These are phyloP conservation scores for Salvia rosmarinus DNA, from an alignment of 257 asterid genomes.

Conservation along the genomic window DNA sequence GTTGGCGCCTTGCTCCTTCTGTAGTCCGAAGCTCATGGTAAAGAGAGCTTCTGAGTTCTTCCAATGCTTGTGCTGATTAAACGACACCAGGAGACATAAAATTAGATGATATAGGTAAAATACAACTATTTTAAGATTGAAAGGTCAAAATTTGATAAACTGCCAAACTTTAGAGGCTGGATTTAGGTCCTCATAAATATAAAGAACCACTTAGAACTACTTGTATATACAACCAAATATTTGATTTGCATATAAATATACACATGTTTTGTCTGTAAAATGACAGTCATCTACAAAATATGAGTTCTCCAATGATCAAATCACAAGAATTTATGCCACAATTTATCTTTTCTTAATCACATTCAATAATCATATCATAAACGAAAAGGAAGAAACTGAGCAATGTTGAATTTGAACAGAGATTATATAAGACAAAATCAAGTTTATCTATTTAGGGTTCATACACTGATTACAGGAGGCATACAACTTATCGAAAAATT, in stretches of 20 bases:
- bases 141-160: background rate
- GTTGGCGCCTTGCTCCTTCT: slow-evolving; percentile 86
- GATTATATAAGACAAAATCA: background rate
- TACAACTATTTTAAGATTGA: background rate
- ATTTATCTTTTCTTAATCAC: background rate
- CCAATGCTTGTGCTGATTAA: slow-evolving; percentile 72
- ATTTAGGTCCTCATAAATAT: background rate
- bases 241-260: background rate
- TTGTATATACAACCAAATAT: background rate
- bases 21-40: slow-evolving; percentile 75
- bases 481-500: background rate
- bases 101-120: background rate
- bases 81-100: background rate
- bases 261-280: background rate
- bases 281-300: background rate
- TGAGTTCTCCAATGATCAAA: background rate
- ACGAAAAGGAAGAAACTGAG: background rate
- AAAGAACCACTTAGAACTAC: background rate
- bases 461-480: no score
- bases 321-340: background rate
- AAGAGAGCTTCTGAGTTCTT: slow-evolving; percentile 74
- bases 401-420: background rate
- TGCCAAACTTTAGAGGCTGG: background rate
- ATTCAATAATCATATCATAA: background rate
- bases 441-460: no score